These are phyloP conservation scores for Metschnikowia anglica DNA, from an alignment of 805 yeast genomes.

Conservation along the genomic window DNA sequence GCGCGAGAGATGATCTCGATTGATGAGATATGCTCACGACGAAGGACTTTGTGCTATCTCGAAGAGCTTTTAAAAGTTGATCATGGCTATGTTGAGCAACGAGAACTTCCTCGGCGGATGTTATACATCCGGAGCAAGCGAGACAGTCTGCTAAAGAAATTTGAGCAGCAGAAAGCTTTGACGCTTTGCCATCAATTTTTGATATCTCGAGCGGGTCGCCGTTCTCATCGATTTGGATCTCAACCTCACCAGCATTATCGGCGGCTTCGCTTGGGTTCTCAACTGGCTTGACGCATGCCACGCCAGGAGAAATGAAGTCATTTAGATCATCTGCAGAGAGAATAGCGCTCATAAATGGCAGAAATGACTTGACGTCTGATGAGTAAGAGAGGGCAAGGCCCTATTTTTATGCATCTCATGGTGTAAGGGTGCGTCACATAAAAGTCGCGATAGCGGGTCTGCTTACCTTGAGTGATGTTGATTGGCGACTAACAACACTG, in stretches of 20 bases:
- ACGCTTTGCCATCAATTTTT: slow-evolving; percentile 51
- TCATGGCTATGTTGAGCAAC: slow-evolving; percentile 88
- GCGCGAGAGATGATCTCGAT: slow-evolving; percentile 76
- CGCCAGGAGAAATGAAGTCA: slow-evolving; percentile 92
- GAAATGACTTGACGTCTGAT: background rate
- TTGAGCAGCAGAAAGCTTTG: slow-evolving; percentile 70
- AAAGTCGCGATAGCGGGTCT: slow-evolving; percentile 2
- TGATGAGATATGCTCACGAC: slow-evolving; percentile 86
- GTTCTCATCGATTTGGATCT: slow-evolving; percentile 55
- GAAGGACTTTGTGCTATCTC: slow-evolving; percentile 38
- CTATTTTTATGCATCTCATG: slow-evolving; percentile 1
- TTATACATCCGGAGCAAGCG: slow-evolving; percentile 96
- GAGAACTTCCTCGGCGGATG: slow-evolving; percentile 93
- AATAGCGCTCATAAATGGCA: slow-evolving; percentile 72
- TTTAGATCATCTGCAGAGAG: slow-evolving; percentile 87
- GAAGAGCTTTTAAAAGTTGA: slow-evolving; percentile 64
- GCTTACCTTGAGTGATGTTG: slow-evolving; percentile 4
- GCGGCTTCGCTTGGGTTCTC: slow-evolving; percentile 38
- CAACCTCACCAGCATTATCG: slow-evolving; percentile 28
- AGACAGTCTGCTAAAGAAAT: slow-evolving; percentile 89
- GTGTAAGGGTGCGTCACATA: slow-evolving; percentile 5
- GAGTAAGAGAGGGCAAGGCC: slow-evolving; percentile 2
- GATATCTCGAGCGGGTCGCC: slow-evolving; percentile 72
- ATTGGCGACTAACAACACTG: slow-evolving; percentile 8
- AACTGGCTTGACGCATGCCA: slow-evolving; percentile 91